These are phyloP conservation scores for Polyporus arcularius DNA, from an alignment of 768 basidiomycete genomes.

Conservation along the genomic window DNA sequence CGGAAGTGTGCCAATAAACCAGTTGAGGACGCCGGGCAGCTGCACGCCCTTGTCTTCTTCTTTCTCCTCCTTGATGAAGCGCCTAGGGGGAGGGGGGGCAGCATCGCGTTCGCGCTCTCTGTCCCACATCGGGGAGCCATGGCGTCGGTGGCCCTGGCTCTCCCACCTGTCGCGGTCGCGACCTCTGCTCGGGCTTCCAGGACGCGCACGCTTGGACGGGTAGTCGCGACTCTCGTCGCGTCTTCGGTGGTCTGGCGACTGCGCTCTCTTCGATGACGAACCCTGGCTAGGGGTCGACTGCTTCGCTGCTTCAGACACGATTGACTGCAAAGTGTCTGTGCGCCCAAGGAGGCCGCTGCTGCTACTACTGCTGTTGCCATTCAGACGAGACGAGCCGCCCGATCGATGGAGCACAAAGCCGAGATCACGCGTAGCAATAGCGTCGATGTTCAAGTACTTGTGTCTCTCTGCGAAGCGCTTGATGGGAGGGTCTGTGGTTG, in stretches of 20 bases:
- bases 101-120: slow-evolving; percentile 46
- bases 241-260: slow-evolving; percentile 40
- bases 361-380: slow-evolving; percentile 17
- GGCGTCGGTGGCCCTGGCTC: slow-evolving; percentile 36
- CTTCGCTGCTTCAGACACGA: slow-evolving; percentile 16
- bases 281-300: slow-evolving; percentile 24
- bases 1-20: slow-evolving; percentile 85
- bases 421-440: slow-evolving; percentile 86
- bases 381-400: slow-evolving; percentile 22
- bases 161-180: slow-evolving; percentile 51
- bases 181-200: slow-evolving; percentile 43
- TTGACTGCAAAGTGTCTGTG: slow-evolving; percentile 38
- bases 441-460: slow-evolving; percentile 80
- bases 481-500: slow-evolving; percentile 75
- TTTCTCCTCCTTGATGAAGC: slow-evolving; percentile 34
- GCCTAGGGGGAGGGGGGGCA: slow-evolving; percentile 38
- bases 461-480: slow-evolving; percentile 90
- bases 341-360: slow-evolving; percentile 30
- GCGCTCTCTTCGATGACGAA: slow-evolving; percentile 30
- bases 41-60: slow-evolving; percentile 50
- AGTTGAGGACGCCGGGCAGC: slow-evolving; percentile 58
- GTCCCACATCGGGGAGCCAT: slow-evolving; percentile 49
- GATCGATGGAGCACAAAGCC: slow-evolving; percentile 63
- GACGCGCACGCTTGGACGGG: slow-evolving; percentile 47
- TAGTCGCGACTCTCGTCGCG: slow-evolving; percentile 45